Conservation (phyloP, 441 rosid species). For the Lepidium campestre region DNA sequence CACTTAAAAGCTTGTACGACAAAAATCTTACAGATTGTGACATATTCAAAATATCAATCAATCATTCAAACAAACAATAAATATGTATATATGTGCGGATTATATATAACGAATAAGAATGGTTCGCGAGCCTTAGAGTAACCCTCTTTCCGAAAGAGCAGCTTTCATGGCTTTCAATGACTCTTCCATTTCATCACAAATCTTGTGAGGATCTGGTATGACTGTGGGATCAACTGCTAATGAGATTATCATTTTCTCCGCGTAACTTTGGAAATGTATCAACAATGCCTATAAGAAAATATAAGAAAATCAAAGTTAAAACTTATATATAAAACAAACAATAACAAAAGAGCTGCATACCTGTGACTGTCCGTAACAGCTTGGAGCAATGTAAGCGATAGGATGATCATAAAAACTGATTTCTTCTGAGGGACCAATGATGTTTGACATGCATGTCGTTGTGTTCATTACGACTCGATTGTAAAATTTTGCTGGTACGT, state of each 20-base stretch:
- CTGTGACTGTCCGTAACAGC: constrained; percentile 6
- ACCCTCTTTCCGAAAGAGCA: not conserved
- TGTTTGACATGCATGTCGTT: constrained; percentile 50
- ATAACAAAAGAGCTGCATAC: not conserved
- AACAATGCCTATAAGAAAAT: too few relatives aligned
- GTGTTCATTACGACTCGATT: constrained; percentile 38
- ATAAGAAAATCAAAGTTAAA: too few relatives aligned
- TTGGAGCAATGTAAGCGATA: constrained; percentile 19
- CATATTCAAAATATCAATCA: too few relatives aligned
- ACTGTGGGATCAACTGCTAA: constrained; percentile 6
- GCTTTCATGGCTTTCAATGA: not conserved
- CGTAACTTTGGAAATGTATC: too few relatives aligned
- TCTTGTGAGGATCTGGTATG: constrained; percentile 6
- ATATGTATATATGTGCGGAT: too few relatives aligned
- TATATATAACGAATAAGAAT: too few relatives aligned
- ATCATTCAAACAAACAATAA: too few relatives aligned
- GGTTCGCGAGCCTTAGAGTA: too few relatives aligned
- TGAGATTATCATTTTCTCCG: constrained; percentile 1
- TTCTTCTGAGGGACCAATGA: constrained; percentile 62
- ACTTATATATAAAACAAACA: not conserved
- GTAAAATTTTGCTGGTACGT: constrained; percentile 13
- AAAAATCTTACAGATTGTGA: too few relatives aligned
- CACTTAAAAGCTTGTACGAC: too few relatives aligned
- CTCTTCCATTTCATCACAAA: constrained; percentile 10
- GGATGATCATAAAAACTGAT: constrained; percentile 21